Conservation (phyloP, 768 basidiomycete genomes). For the Boletus edulis region DNA sequence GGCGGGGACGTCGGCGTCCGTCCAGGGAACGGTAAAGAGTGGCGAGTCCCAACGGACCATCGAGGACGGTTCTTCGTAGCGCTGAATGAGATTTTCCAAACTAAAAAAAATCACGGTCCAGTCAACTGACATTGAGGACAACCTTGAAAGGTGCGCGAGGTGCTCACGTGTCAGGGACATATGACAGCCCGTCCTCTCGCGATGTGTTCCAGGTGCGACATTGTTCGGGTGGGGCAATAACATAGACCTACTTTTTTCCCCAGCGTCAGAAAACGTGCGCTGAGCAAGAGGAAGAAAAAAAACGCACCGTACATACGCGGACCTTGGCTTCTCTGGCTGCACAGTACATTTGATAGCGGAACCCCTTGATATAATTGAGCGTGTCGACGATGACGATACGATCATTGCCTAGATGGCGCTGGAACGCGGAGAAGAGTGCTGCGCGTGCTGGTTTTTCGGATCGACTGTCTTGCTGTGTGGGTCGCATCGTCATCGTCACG, state of each 20-base stretch:
- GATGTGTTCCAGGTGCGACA: constrained; percentile 75
- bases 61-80: constrained; percentile 95
- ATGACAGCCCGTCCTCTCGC: constrained; percentile 48
- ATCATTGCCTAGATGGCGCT: constrained; percentile 66
- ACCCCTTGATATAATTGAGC: constrained; percentile 97
- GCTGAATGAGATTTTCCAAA: constrained; percentile 53
- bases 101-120: neutral
- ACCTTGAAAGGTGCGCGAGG: too few species aligned
- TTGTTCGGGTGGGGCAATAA: constrained; percentile 67
- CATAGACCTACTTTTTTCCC: constrained; percentile 52
- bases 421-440: constrained; percentile 78
- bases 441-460: constrained; percentile 89
- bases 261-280: too few species aligned
- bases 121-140: too few species aligned
- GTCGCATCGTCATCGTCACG: too few species aligned
- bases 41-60: constrained; percentile 99
- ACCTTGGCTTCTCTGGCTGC: constrained; percentile 86
- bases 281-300: constrained; percentile 3
- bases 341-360: constrained; percentile 97
- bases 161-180: constrained; percentile 67
- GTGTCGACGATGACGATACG: constrained; percentile 88
- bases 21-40: constrained; percentile 80
- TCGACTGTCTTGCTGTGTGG: constrained; percentile 45
- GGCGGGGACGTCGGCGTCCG: constrained; percentile 62
- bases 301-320: constrained; percentile 80